These are phyloP conservation scores for Brassica rapa DNA, from an alignment of 345 rosid species.

Conservation along the genomic window DNA sequence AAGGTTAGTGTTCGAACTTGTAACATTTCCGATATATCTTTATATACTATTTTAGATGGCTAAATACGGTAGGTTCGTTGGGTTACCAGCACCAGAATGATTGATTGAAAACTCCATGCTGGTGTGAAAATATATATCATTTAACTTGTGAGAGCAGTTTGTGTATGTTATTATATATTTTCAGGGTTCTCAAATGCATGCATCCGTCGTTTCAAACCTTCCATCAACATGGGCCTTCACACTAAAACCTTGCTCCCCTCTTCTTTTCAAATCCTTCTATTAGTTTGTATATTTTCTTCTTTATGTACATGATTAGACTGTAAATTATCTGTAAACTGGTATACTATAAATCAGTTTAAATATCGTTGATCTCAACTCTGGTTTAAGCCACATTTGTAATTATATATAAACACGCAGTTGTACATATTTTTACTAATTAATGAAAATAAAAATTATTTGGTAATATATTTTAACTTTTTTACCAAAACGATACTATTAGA, in stretches of 20 bases:
- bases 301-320: too few relatives aligned
- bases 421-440: too few relatives aligned
- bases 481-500: too few relatives aligned
- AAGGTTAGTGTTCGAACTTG: background rate
- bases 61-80: background rate
- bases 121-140: background rate
- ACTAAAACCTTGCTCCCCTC: slow-evolving; percentile 2
- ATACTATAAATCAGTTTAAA: background rate
- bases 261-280: background rate
- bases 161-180: slow-evolving; percentile 14
- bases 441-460: background rate
- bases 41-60: background rate
- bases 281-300: background rate
- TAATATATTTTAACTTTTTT: too few relatives aligned
- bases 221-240: slow-evolving; percentile 39
- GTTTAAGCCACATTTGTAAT: background rate
- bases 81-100: background rate
- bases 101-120: background rate
- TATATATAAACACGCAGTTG: too few relatives aligned
- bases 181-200: slow-evolving; percentile 36
- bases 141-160: background rate
- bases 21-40: background rate
- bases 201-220: slow-evolving; percentile 41
- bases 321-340: background rate
- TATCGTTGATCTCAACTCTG: background rate